Percentiles rank a stretch among this genome's conserved stretches.
These are phyloP conservation scores for Veloboletus limbatus DNA, from an alignment of 1,284 basidiomycete species.

Conservation along the genomic window DNA sequence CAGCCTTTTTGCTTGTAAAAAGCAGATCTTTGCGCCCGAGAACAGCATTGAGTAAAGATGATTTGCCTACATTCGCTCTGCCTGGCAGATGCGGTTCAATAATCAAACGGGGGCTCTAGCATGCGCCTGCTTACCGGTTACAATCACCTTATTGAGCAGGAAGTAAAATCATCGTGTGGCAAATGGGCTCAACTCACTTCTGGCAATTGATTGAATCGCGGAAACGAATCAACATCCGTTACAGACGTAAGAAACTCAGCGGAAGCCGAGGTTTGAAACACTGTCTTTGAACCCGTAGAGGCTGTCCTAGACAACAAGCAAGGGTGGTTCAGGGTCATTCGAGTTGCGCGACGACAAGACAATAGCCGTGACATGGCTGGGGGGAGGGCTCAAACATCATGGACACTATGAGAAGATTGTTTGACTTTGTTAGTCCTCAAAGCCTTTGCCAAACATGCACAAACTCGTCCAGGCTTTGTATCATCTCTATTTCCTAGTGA, in stretches of 20 bases:
- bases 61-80: conserved; percentile 72
- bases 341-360: background rate
- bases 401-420: conserved; percentile 6
- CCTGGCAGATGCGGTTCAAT: conserved; percentile 32
- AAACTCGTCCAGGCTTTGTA: conserved; percentile 21
- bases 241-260: conserved; percentile 49
- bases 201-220: conserved; percentile 44
- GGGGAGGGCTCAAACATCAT: too few relatives aligned
- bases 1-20: conserved; percentile 65
- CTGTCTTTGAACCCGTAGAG: conserved; percentile 14
- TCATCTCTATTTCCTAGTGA: conserved; percentile 18
- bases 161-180: background rate
- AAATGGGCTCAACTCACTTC: conserved; percentile 40
- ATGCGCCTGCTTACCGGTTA: conserved; percentile 41
- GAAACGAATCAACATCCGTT: conserved; percentile 39
- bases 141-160: conserved; percentile 42
- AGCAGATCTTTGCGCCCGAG: conserved; percentile 55
- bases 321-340: background rate
- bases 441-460: conserved; percentile 21
- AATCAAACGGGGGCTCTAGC: background rate
- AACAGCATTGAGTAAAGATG: conserved; percentile 66
- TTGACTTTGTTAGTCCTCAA: conserved; percentile 24
- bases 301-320: conserved; percentile 7
- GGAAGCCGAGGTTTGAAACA: conserved; percentile 38
- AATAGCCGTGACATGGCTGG: conserved; percentile 16